phyloP scores from a whole-genome alignment of 371 early-diverging fungal genomes.

The Actinomortierella wolfii region DNA sequence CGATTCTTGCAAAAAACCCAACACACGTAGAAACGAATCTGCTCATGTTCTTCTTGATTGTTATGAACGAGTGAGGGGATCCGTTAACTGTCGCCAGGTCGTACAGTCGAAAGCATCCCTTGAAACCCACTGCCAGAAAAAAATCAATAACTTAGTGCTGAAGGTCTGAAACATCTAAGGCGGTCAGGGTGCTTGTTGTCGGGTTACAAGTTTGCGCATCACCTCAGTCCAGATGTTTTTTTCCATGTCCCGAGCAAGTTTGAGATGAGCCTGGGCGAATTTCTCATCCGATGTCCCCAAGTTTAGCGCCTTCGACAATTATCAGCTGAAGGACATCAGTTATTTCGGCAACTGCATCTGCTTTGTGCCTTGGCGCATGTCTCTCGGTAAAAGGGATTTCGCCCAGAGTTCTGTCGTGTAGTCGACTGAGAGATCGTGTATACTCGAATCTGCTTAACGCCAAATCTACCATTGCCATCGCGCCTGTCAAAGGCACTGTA shows the following conservation, averaged over 20 bases:
- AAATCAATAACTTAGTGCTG: slow-evolving; percentile 3
- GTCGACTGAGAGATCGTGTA: slow-evolving; percentile 1
- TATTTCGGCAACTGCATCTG: slow-evolving; percentile 5
- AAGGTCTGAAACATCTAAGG: slow-evolving; percentile 6
- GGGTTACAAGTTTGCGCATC: slow-evolving; percentile 3
- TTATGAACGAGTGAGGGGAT: neutral
- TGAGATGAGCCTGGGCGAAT: slow-evolving; percentile 4
- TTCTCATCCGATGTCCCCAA: slow-evolving; percentile 6
- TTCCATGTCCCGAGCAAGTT: slow-evolving; percentile 5
- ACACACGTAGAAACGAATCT: neutral
- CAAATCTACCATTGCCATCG: slow-evolving; percentile 4
- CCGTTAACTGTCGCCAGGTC: too few species aligned
- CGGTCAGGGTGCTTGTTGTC: slow-evolving; percentile 10
- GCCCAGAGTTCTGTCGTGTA: slow-evolving; percentile 7
- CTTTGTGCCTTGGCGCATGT: slow-evolving; percentile 5
- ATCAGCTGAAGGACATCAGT: slow-evolving; percentile 6
- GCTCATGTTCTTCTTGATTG: slow-evolving; percentile 1
- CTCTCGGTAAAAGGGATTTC: slow-evolving; percentile 6
- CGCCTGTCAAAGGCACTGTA: slow-evolving; percentile 4
- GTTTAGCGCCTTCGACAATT: slow-evolving; percentile 9
- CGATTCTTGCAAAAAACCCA: slow-evolving; percentile 4
- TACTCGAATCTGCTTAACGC: slow-evolving; percentile 8
- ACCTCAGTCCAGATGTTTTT: slow-evolving; percentile 4
- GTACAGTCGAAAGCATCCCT: slow-evolving; percentile 9
- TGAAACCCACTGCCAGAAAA: slow-evolving; percentile 5